phyloP scores from a whole-genome alignment of 2,329 filamentous ascomycete species.

The Malbranchea cinnamomea region DNA sequence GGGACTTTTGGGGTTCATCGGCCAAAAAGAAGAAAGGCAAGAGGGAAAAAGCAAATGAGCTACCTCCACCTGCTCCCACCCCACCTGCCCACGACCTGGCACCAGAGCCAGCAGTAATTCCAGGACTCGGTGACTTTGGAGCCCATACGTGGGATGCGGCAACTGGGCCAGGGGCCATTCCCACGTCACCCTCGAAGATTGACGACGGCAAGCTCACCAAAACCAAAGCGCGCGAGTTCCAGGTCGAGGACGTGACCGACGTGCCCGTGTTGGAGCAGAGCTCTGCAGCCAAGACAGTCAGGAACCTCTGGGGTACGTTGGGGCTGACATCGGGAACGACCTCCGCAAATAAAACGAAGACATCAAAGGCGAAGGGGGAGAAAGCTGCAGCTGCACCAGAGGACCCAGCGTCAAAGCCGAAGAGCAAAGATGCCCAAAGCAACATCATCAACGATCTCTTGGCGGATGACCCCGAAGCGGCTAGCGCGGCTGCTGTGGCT shows the following conservation, averaged over 20 bases:
- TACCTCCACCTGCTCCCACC: constrained; percentile 34
- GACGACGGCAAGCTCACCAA: constrained; percentile 19
- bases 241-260: constrained; percentile 13
- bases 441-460: constrained; percentile 18
- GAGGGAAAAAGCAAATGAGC: constrained; percentile 31
- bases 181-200: constrained; percentile 11
- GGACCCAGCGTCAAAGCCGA: constrained; percentile 5
- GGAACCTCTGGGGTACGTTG: constrained; percentile 31
- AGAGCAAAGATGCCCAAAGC: constrained; percentile 14
- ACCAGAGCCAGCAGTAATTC: constrained; percentile 21
- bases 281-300: constrained; percentile 19
- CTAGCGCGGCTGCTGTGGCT: constrained; percentile 23
- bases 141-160: constrained; percentile 26
- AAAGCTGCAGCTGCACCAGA: constrained; percentile 11
- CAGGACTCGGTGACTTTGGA: constrained; percentile 15
- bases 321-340: constrained; percentile 26
- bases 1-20: constrained; percentile 20
- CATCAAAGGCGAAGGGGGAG: constrained; percentile 22
- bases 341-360: constrained; percentile 29
- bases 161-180: constrained; percentile 17
- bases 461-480: constrained; percentile 19
- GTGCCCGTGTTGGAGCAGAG: constrained; percentile 19
- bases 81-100: constrained; percentile 31
- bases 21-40: constrained; percentile 36
- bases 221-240: constrained; percentile 14